Conservation (phyloP, 257 asterid species). For the Solanum sejunctum region DNA sequence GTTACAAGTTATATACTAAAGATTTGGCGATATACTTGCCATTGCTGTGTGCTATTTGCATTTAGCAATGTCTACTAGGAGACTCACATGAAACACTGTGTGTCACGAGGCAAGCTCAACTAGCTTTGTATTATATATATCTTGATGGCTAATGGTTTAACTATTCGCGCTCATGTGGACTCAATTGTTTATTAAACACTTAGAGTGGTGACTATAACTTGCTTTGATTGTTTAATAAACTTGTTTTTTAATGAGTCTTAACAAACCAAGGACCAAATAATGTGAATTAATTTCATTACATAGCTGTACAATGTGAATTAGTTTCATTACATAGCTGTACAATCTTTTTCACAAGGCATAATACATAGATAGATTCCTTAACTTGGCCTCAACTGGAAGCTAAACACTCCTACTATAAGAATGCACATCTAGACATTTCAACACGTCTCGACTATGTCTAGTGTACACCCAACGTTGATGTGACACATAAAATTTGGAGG, state of each 20-base stretch:
- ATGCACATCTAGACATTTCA: not conserved
- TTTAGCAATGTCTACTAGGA: not conserved
- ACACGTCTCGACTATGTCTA: not conserved
- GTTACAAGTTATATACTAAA: not conserved
- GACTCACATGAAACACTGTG: not conserved
- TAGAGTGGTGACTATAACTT: not conserved
- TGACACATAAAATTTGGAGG: not conserved
- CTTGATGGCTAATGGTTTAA: not conserved
- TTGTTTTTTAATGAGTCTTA: not conserved
- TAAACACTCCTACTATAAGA: not conserved
- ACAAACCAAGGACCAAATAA: not conserved
- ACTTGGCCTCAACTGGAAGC: not conserved
- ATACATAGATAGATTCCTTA: not conserved
- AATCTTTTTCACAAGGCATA: not conserved
- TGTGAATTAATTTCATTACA: not conserved
- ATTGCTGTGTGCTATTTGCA: not conserved
- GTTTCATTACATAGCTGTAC: not conserved
- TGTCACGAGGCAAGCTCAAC: not conserved
- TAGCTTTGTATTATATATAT: not conserved
- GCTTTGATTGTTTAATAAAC: not conserved
- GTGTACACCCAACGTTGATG: not conserved
- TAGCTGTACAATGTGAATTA: not conserved
- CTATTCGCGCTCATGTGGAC: not conserved
- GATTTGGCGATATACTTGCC: not conserved
- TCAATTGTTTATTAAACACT: not conserved